Percentiles rank a stretch among this genome's conserved stretches.
phyloP scores from a whole-genome alignment of 352 stramenopile species.

The Pythium vanterpoolii region DNA sequence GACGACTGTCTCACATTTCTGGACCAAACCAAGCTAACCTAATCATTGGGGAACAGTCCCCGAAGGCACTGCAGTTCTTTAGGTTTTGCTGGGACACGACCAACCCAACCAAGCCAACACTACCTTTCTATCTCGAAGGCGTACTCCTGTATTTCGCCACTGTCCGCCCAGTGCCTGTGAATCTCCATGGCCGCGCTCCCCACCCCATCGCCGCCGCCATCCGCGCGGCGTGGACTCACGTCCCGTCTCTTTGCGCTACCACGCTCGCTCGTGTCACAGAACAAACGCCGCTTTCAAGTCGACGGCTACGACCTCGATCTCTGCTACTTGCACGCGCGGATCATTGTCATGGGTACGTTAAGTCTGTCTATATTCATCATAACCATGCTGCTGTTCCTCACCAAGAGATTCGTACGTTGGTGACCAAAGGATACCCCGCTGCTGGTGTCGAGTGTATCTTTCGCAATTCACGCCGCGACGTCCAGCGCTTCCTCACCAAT shows the following conservation, averaged over 20 bases:
- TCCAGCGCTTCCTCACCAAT: slow-evolving; percentile 50
- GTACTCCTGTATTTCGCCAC: no score
- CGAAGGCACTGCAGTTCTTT: no score
- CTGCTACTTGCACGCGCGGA: slow-evolving; percentile 64
- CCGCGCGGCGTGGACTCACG: neutral
- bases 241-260: slow-evolving; percentile 39
- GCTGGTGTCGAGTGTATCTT: slow-evolving; percentile 54
- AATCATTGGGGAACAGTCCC: no score
- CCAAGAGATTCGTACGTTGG: neutral
- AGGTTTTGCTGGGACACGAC: neutral
- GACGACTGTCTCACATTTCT: no score
- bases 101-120: no score
- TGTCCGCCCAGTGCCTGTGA: no score
- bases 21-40: neutral
- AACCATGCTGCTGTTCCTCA: neutral
- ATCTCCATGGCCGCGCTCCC: neutral
- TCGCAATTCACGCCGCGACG: slow-evolving; percentile 56
- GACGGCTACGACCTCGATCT: slow-evolving; percentile 69
- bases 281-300: slow-evolving; percentile 63
- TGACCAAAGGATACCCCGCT: slow-evolving; percentile 45
- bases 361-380: no score
- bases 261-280: slow-evolving; percentile 71
- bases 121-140: no score
- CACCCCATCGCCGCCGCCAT: neutral
- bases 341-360: slow-evolving; percentile 78